Evolutionary conservation across 2,329 filamentous ascomycete genomes (phyloP), one percentile per base, ranked within the genome.

Genomic region (Xylaria polymorpha): DNA sequence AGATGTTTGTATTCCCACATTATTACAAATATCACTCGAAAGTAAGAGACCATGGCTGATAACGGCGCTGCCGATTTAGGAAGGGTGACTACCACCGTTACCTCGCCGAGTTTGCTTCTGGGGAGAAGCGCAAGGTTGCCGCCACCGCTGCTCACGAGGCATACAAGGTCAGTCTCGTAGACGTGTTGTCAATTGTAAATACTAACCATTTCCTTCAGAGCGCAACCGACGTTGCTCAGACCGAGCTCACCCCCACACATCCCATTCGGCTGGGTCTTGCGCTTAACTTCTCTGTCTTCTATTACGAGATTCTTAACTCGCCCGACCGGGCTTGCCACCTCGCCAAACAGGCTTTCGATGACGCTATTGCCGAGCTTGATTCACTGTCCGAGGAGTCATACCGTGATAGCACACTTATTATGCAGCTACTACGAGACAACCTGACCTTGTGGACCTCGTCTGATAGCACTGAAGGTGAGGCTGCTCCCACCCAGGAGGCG

Each of bases 271-370:
- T 98, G 75, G 95, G 95, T 83, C 92, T 98, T 79, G 95, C 95
- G 76, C 91, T 98, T 77, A 98, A 98, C 92, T 98, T 98, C 90
- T 98, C 94, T 74, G 95, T 98, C 79, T 98, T 98, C 88, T 97
- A 97, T 90, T 97, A 98, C 85, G 96, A 98, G 89, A 98, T 98
- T 82, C 88, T 98, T 81, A 98, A 98, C 91, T 97, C 94, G 43
- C 95, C 94, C 79, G 94, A 98, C 85, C 94, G 93, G 81, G 95
- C 95, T 80, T 98, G 95, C 90, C 95, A 98, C 83, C 91, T 98
- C 76, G 95, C 95, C 84, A 98, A 98, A 91, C 95, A 98, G 88
- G 95, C 96, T 60, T 98, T 98, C 80, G 95, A 98, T 82, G 95
- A 98, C 83, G 95, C 95, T 79, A 98, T 98, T 82, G 95, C 95